Evolutionary conservation across 2,329 filamentous ascomycete species (phyloP).

Genomic region (Colletotrichum camelliae): DNA sequence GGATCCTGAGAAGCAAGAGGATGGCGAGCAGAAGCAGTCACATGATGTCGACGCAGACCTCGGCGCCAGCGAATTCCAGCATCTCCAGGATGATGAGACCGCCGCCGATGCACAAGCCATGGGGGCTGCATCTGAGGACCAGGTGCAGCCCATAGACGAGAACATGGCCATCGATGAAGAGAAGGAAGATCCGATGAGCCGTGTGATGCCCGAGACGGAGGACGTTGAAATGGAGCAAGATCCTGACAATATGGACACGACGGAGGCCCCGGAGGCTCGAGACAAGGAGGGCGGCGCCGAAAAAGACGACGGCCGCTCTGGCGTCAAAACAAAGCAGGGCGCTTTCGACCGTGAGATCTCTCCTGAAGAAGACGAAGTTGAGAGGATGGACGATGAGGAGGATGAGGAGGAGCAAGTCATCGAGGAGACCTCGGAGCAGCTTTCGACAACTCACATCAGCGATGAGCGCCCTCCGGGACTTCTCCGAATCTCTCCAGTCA

Average conservation of each 20-base stretch:
- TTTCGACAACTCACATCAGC: conserved; percentile 76
- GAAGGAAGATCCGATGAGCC: conserved; percentile 54
- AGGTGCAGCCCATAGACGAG: conserved; percentile 85
- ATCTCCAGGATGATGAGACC: conserved; percentile 83
- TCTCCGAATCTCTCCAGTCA: conserved; percentile 68
- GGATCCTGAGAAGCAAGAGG: conserved; percentile 60
- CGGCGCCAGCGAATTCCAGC: conserved; percentile 86
- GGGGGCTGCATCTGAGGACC: conserved; percentile 86
- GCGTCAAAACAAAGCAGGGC: conserved; percentile 64
- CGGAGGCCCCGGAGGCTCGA: conserved; percentile 30
- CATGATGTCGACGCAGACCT: conserved; percentile 69
- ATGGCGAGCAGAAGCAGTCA: conserved; percentile 56
- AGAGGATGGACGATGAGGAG: conserved; percentile 39
- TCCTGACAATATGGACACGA: conserved; percentile 50
- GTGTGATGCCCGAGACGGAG: conserved; percentile 58
- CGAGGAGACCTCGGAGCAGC: conserved; percentile 63
- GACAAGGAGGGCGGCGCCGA: conserved; percentile 35
- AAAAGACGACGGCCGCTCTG: conserved; percentile 60
- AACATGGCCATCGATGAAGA: conserved; percentile 87
- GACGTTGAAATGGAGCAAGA: conserved; percentile 51
- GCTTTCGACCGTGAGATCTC: conserved; percentile 60
- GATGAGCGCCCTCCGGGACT: conserved; percentile 50
- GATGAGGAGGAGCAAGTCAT: conserved; percentile 55
- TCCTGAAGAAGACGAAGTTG: conserved; percentile 39
- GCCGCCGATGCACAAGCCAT: conserved; percentile 89